Conservation (phyloP, 305 asterid genomes). For the Coffea humblotiana region DNA sequence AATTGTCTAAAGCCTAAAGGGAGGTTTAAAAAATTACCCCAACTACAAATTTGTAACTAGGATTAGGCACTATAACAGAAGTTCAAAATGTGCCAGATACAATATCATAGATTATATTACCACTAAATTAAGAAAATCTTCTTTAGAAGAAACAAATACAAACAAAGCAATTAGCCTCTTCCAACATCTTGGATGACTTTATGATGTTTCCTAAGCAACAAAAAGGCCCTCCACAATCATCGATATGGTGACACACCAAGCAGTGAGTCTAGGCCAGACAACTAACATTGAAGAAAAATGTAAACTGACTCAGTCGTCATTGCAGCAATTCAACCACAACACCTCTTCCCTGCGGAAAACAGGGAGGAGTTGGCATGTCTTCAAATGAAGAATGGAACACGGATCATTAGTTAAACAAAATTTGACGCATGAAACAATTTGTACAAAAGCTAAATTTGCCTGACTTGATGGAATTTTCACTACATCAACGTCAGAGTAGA, state of each 20-base stretch:
- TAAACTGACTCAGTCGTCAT: conserved; percentile 81
- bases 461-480: background rate
- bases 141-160: too few relatives aligned
- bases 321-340: conserved; percentile 38
- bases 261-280: conserved; percentile 63
- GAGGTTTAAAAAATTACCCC: too few relatives aligned
- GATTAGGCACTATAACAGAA: too few relatives aligned
- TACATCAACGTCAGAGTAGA: background rate
- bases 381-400: background rate
- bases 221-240: background rate
- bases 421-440: background rate
- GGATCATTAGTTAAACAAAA: background rate
- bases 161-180: too few relatives aligned
- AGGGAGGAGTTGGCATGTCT: background rate
- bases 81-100: too few relatives aligned
- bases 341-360: conserved; percentile 41
- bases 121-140: too few relatives aligned
- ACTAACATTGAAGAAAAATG: conserved; percentile 61
- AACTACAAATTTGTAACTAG: too few relatives aligned
- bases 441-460: too few relatives aligned
- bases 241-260: conserved; percentile 78
- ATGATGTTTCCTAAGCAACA: background rate
- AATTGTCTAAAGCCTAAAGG: too few relatives aligned
- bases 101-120: too few relatives aligned
- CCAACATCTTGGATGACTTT: background rate